These are phyloP conservation scores for Mortierella sp. DNA, from an alignment of 371 early-diverging fungal species.

Conservation along the genomic window DNA sequence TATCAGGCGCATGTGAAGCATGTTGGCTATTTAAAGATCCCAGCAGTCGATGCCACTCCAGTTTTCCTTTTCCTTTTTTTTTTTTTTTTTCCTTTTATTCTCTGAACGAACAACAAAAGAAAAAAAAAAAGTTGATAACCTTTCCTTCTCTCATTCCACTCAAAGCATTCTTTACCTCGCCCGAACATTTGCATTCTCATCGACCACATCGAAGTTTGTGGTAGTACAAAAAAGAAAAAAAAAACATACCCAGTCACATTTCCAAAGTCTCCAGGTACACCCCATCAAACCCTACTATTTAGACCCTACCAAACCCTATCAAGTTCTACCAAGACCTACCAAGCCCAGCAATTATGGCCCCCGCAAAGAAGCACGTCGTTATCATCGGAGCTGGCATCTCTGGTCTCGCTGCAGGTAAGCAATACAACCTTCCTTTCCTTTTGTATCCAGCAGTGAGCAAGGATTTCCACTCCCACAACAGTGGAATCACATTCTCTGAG, in stretches of 20 bases:
- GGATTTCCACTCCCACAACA: not conserved
- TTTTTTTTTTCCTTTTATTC: not conserved
- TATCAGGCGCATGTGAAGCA: not conserved
- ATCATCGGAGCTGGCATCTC: conserved; percentile 58
- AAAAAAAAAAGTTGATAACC: not conserved
- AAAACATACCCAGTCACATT: conserved; percentile 9
- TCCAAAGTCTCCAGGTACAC: not conserved
- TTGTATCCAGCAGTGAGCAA: not conserved
- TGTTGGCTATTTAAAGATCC: conserved; percentile 18
- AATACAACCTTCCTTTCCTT: not conserved
- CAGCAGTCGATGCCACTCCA: not conserved
- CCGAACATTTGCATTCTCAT: not conserved
- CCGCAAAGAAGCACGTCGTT: conserved; percentile 40
- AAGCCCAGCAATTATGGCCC: conserved; percentile 17
- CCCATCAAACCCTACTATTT: not conserved
- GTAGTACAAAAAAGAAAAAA: conserved; percentile 8
- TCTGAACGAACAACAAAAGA: not conserved
- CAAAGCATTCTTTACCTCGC: not conserved
- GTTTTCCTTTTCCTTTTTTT: conserved; percentile 1
- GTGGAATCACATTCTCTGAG: conserved; percentile 5
- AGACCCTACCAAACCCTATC: not conserved
- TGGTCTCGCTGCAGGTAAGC: conserved; percentile 57
- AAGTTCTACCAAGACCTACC: not conserved
- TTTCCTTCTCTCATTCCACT: not conserved
- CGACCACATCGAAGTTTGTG: not conserved